phyloP scores from a whole-genome alignment of 2,329 filamentous ascomycete species.

The Pseudogymnoascus sp. region DNA sequence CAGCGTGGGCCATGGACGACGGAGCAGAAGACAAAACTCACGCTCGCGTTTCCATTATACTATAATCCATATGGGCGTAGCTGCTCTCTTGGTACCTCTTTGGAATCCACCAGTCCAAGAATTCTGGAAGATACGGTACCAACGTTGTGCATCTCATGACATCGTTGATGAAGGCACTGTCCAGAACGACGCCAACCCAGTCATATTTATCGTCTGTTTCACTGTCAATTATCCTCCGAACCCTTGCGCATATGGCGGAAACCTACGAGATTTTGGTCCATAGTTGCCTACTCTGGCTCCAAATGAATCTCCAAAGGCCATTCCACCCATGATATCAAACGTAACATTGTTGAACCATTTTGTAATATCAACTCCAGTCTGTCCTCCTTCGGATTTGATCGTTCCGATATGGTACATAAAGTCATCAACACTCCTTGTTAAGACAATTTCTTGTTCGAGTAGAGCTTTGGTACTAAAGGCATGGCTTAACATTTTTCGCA shows the following conservation, averaged over 20 bases:
- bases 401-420: conserved; percentile 15
- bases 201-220: conserved; percentile 18
- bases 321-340: conserved; percentile 33
- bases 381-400: not conserved
- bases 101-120: not conserved
- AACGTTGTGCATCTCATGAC: conserved; percentile 17
- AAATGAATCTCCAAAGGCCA: conserved; percentile 30
- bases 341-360: conserved; percentile 28
- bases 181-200: conserved; percentile 20
- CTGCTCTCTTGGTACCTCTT: conserved; percentile 1
- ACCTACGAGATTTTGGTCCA: conserved; percentile 1
- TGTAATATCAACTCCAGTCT: conserved; percentile 12
- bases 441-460: conserved; percentile 19
- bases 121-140: not conserved
- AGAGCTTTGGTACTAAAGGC: conserved; percentile 20
- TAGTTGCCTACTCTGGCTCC: conserved; percentile 12
- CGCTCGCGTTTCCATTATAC: not conserved
- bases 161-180: conserved; percentile 21
- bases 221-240: not conserved
- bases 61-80: conserved; percentile 2
- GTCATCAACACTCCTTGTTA: conserved; percentile 14
- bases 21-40: not conserved
- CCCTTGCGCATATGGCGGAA: not conserved
- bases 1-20: not conserved
- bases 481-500: conserved; percentile 20